These are phyloP conservation scores for Fusarium sp. DNA, from an alignment of 2,329 filamentous ascomycete genomes.

Conservation along the genomic window DNA sequence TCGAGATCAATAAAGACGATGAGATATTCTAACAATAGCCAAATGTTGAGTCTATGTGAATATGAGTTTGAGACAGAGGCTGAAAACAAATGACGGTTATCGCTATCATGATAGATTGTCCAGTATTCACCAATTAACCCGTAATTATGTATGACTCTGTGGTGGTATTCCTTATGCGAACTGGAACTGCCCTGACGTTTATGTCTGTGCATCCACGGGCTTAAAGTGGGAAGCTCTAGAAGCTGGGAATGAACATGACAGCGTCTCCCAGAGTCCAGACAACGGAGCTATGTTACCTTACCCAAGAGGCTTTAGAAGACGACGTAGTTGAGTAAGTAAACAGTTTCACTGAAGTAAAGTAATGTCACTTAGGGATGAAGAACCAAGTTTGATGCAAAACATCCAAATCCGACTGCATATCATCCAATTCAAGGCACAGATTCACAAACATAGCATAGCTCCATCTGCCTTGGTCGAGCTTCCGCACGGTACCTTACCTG, in stretches of 20 bases:
- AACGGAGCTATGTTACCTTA: constrained; percentile 2
- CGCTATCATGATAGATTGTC: constrained; percentile 4
- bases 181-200: constrained; percentile 35
- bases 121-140: constrained; percentile 7
- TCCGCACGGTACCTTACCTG: constrained; percentile 19
- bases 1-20: constrained; percentile 36
- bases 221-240: constrained; percentile 28
- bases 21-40: constrained; percentile 12
- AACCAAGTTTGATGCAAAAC: constrained; percentile 44
- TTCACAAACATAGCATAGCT: constrained; percentile 36
- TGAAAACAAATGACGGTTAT: constrained; percentile 2
- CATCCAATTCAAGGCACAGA: constrained; percentile 45
- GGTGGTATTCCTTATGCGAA: constrained; percentile 47
- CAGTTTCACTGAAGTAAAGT: constrained; percentile 4
- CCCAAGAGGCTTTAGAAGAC: constrained; percentile 3
- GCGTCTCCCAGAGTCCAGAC: constrained; percentile 8
- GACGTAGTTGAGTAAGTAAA: constrained; percentile 17
- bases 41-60: constrained; percentile 5
- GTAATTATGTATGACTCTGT: constrained; percentile 23
- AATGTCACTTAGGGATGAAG: neutral
- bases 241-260: constrained; percentile 34
- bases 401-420: constrained; percentile 43
- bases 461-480: constrained; percentile 20
- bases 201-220: constrained; percentile 44
- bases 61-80: constrained; percentile 20